These are phyloP conservation scores for Penicillium sp. DNA, from an alignment of 2,329 filamentous ascomycete species.

Conservation along the genomic window DNA sequence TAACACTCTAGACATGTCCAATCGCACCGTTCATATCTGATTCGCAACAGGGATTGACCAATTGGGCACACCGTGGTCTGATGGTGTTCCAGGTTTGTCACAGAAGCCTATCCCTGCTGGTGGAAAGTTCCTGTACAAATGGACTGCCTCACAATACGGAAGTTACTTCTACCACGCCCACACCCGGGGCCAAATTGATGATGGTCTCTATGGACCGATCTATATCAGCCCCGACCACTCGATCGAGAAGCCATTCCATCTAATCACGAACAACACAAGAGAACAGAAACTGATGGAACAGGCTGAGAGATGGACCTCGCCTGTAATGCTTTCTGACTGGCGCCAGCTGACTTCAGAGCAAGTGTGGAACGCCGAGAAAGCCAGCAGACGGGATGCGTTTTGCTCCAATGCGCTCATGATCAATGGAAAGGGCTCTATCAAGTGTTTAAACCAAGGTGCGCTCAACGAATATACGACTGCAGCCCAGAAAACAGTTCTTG, in stretches of 20 bases:
- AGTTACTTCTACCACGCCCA: conserved; percentile 62
- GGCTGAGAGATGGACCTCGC: neutral
- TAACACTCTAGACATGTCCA: neutral
- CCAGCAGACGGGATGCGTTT: neutral
- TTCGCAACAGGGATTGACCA: conserved; percentile 24
- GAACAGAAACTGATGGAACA: neutral
- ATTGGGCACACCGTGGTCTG: conserved; percentile 53
- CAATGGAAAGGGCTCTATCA: neutral
- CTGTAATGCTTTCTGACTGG: neutral
- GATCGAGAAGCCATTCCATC: neutral
- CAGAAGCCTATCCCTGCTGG: conserved; percentile 52
- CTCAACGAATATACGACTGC: neutral
- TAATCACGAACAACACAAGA: neutral
- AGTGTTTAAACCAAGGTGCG: neutral
- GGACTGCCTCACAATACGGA: conserved; percentile 53
- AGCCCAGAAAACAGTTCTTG: neutral
- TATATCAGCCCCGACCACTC: conserved; percentile 35
- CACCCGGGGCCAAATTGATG: conserved; percentile 52
- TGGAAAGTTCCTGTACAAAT: conserved; percentile 50
- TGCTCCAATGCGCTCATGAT: neutral
- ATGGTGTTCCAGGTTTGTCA: conserved; percentile 56
- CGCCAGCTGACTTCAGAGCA: neutral
- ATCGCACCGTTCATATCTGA: neutral
- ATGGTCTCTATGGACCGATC: conserved; percentile 57
- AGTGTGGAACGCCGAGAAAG: neutral